Evolutionary conservation across 2,329 filamentous ascomycete species (phyloP), one percentile per base, ranked within the genome.

Genomic region (Hirsutella thompsonii): DNA sequence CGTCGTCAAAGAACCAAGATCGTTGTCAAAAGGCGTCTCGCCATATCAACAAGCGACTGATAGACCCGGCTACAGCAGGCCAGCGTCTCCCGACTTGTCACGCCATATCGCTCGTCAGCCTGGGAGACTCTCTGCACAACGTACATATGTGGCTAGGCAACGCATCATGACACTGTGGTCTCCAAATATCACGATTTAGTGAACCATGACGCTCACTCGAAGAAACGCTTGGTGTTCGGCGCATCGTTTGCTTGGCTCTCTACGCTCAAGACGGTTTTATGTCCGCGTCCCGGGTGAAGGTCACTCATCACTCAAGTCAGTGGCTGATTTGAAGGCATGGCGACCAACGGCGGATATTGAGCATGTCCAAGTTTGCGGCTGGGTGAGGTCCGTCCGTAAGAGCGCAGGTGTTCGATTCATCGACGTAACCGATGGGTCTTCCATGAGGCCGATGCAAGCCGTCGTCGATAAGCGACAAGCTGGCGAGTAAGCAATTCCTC

Each of bases 341-440:
- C 63, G 62, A 33, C 69, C 73, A 2, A 49, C 58, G 16, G 57
- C 63, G 28, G 54, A 63, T 36, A 61, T 66, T 33, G 49, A 60
- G n/a, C 58, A 70, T 51, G 68, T 82, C 37, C 70, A 71, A 43
- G 67, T 94, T 50, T 74, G 83, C 56, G 90, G 89, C 46, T 90
- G 83, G 65, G 72, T 95, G 42, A 77, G 85, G 47, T 90, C 86
- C 4, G 80, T 94, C 45, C 76, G 90, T 46, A 84, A 86, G 58
- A 88, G 93, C 68, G 94, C 95, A 59, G 74, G 74, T 19, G 70
- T 83, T 44, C 80, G 83, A 5, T 96, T 98, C 63, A 81, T 89
- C 40, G 76, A 87, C 44, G 69, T 96, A 40, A 81, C 82, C 10
- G 92, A 98, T 67, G 92, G 92, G 36, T 93, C 88, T 11, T 87